Conservation (phyloP, 2,329 filamentous ascomycete genomes). For the Lachnellula hyalina region DNA sequence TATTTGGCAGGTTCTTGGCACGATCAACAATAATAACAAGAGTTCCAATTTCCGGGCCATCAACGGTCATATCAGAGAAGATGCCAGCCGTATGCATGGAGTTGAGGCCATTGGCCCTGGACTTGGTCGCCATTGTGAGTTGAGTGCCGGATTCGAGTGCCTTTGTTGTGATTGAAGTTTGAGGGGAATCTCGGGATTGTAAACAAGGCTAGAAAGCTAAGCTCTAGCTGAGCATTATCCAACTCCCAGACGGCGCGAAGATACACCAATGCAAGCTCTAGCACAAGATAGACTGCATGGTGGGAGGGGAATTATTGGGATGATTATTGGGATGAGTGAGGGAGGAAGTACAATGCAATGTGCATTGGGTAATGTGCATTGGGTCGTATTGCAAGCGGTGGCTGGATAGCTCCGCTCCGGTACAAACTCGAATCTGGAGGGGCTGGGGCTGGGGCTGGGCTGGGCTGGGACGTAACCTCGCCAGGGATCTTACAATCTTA, state of each 20-base stretch:
- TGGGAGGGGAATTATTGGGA: background rate
- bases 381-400: too few species aligned
- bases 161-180: conserved; percentile 7
- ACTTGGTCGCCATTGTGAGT: conserved; percentile 44
- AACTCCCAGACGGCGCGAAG: background rate
- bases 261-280: background rate
- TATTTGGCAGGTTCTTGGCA: conserved; percentile 93
- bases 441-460: too few species aligned
- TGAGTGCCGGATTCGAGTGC: conserved; percentile 1
- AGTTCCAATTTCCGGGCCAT: conserved; percentile 90
- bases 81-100: conserved; percentile 83
- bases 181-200: conserved; percentile 8
- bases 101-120: conserved; percentile 51
- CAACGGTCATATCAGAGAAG: conserved; percentile 87
- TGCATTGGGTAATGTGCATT: too few species aligned
- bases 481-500: too few species aligned
- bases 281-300: conserved; percentile 1
- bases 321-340: background rate
- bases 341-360: too few species aligned
- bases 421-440: too few species aligned
- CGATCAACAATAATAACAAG: conserved; percentile 88
- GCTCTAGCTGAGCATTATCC: conserved; percentile 24
- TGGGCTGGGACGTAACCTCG: too few species aligned
- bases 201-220: conserved; percentile 10
- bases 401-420: too few species aligned